Evolutionary conservation across 768 basidiomycete genomes (phyloP).

Genomic region (Serendipita sp.): DNA sequence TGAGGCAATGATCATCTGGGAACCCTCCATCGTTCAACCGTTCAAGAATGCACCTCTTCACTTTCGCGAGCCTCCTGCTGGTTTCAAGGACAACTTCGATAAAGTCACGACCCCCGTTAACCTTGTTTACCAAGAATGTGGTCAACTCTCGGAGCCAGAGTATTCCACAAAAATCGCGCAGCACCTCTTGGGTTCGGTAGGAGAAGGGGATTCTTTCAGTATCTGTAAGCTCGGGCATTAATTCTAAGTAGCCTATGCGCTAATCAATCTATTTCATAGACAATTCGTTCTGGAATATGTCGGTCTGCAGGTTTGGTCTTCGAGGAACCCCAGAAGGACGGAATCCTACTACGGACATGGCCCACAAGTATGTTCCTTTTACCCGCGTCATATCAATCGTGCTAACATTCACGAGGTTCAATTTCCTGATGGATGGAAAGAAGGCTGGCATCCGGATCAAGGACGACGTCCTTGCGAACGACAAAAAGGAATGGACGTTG

Average conservation of each 20-base stretch:
- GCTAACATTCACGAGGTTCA: neutral
- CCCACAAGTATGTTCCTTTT: neutral
- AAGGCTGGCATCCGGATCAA: neutral
- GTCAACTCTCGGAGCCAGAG: neutral
- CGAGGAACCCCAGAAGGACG: neutral
- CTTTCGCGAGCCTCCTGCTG: neutral
- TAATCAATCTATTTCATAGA: neutral
- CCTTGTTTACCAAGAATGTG: neutral
- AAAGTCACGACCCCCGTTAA: neutral
- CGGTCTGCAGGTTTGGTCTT: neutral
- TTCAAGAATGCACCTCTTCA: neutral
- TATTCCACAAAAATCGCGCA: neutral
- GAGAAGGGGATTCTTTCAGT: neutral
- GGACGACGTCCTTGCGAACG: neutral
- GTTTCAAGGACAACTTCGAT: neutral
- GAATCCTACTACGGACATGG: neutral
- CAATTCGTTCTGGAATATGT: neutral
- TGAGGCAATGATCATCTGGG: neutral
- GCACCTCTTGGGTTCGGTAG: neutral
- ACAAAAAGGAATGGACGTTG: neutral
- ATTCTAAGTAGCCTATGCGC: neutral
- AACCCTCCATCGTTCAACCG: neutral
- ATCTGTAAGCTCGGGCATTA: neutral
- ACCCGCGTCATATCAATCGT: neutral
- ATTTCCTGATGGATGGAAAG: neutral